Conservation (phyloP, 495 filamentous ascomycete species). For the Halenospora varia region DNA sequence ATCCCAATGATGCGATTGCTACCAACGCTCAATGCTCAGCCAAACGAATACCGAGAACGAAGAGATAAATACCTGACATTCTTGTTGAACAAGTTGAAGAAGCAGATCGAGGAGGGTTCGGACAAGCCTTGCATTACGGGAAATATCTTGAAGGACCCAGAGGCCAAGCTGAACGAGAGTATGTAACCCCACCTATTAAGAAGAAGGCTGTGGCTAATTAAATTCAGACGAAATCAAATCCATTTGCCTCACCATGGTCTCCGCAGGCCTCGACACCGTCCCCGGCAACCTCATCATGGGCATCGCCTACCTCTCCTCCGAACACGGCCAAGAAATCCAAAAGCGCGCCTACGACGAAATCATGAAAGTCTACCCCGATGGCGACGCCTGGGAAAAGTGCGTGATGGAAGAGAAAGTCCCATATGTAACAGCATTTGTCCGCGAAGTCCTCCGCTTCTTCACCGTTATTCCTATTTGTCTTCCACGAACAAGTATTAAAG, state of each 20-base stretch:
- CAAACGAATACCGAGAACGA: slow-evolving; percentile 48
- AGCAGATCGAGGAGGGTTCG: slow-evolving; percentile 53
- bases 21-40: slow-evolving; percentile 49
- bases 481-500: slow-evolving; percentile 59
- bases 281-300: slow-evolving; percentile 68
- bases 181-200: slow-evolving; percentile 6
- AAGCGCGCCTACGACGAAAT: slow-evolving; percentile 59
- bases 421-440: slow-evolving; percentile 65
- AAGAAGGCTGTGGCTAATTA: slow-evolving; percentile 6
- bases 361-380: slow-evolving; percentile 58
- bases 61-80: slow-evolving; percentile 55
- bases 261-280: slow-evolving; percentile 65
- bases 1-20: slow-evolving; percentile 57
- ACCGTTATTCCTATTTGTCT: slow-evolving; percentile 72
- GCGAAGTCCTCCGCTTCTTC: slow-evolving; percentile 68
- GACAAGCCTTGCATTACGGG: slow-evolving; percentile 70
- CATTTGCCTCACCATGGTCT: slow-evolving; percentile 73
- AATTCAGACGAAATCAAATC: slow-evolving; percentile 61
- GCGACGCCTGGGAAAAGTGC: slow-evolving; percentile 61
- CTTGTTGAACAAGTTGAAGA: slow-evolving; percentile 56
- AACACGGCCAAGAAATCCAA: slow-evolving; percentile 60
- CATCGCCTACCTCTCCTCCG: slow-evolving; percentile 63
- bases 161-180: slow-evolving; percentile 59
- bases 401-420: slow-evolving; percentile 65
- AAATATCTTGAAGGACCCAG: slow-evolving; percentile 62